A percentile compares a stretch with the other conserved stretches of the same genome.
phyloP scores from a whole-genome alignment of 345 rosid species.

The Jatropha curcas region DNA sequence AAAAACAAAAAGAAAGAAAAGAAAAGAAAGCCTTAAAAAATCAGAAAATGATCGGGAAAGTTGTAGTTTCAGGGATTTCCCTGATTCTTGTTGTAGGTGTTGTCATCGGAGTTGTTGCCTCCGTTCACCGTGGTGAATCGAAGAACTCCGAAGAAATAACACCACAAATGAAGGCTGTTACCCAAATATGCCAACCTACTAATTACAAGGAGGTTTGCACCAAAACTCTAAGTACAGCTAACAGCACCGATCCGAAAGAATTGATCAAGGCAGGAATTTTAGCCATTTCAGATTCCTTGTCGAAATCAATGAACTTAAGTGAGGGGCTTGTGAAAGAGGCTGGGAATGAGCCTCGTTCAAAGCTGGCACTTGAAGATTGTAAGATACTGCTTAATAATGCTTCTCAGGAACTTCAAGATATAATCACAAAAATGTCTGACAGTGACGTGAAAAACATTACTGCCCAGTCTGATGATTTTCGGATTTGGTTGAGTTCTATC shows the following conservation, averaged over 20 bases:
- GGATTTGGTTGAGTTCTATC: conserved; percentile 25
- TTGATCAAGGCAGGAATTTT: conserved; percentile 26
- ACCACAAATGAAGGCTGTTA: conserved; percentile 33
- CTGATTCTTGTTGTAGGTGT: conserved; percentile 27
- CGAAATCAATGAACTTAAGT: conserved; percentile 17
- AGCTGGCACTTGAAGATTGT: conserved; percentile 27
- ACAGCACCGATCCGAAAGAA: conserved; percentile 27
- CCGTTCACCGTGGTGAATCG: background rate
- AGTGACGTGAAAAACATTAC: conserved; percentile 3
- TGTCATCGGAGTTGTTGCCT: conserved; percentile 21
- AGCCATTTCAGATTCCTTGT: conserved; percentile 19
- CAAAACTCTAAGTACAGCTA: conserved; percentile 4
- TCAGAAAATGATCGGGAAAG: conserved; percentile 19
- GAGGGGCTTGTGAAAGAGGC: conserved; percentile 18
- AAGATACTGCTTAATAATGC: conserved; percentile 22
- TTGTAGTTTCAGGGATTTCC: conserved; percentile 30
- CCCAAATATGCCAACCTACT: conserved; percentile 25
- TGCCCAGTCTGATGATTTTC: conserved; percentile 15
- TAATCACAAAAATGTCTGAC: background rate
- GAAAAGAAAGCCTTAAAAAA: background rate
- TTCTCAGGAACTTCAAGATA: conserved; percentile 19
- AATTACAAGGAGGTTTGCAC: conserved; percentile 32
- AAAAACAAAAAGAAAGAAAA: background rate
- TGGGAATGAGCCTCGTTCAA: background rate
- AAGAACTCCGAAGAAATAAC: background rate